phyloP scores from a whole-genome alignment of 371 early-diverging fungal genomes.

The Mucor piriformis region DNA sequence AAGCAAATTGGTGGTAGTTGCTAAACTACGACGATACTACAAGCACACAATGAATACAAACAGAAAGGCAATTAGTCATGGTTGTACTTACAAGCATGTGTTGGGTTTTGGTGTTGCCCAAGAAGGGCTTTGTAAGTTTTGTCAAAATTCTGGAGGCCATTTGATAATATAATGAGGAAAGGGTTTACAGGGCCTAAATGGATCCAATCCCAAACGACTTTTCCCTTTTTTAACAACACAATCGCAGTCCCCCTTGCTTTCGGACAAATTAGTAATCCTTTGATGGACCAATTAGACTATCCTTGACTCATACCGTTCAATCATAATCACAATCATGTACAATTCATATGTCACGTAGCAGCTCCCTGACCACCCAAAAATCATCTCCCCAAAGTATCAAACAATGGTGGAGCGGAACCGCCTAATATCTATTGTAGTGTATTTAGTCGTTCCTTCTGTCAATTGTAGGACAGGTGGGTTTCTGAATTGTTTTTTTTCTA shows the following conservation, averaged over 20 bases:
- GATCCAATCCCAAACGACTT: not conserved
- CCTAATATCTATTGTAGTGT: too few relatives aligned
- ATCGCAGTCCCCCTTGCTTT: not conserved
- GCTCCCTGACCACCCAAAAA: too few relatives aligned
- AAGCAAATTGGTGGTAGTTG: slow-evolving; percentile 53
- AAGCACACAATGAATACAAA: not conserved
- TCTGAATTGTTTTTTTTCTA: too few relatives aligned
- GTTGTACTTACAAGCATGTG: slow-evolving; percentile 7
- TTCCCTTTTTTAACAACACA: not conserved
- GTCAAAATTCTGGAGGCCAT: slow-evolving; percentile 24
- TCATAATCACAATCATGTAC: too few relatives aligned
- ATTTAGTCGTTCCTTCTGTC: too few relatives aligned
- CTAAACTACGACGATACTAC: slow-evolving; percentile 61
- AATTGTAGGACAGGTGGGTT: too few relatives aligned
- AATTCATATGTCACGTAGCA: too few relatives aligned
- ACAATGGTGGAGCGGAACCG: too few relatives aligned
- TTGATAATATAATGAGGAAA: not conserved
- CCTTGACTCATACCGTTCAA: too few relatives aligned
- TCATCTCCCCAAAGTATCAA: too few relatives aligned
- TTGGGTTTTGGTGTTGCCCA: not conserved
- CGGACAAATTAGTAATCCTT: not conserved
- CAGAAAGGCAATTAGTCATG: not conserved
- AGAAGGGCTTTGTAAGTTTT: slow-evolving; percentile 19
- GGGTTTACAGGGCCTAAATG: slow-evolving; percentile 14
- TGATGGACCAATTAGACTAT: too few relatives aligned